Conservation (phyloP, 1,284 basidiomycete genomes). For the Apiotrichum gamsii region DNA sequence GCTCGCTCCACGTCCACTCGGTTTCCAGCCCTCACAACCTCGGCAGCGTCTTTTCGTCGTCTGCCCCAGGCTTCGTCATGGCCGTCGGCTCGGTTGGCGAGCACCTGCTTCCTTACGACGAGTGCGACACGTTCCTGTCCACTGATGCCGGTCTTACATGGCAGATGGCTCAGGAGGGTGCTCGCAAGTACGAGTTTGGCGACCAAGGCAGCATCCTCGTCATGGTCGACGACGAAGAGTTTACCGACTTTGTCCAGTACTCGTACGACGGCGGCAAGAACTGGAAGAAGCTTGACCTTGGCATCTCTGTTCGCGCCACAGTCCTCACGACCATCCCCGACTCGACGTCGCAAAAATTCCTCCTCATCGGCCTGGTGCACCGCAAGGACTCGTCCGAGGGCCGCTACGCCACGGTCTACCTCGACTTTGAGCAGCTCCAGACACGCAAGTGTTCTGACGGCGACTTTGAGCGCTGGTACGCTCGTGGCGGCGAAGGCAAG, state of each 20-base stretch:
- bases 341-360: conserved; percentile 83
- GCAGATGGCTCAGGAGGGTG: conserved; percentile 67
- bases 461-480: conserved; percentile 89
- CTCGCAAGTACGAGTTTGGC: conserved; percentile 94
- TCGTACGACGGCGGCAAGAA: conserved; percentile 76
- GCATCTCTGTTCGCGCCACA: conserved; percentile 64
- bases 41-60: conserved; percentile 86
- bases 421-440: conserved; percentile 75
- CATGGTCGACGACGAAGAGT: conserved; percentile 77
- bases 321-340: conserved; percentile 80
- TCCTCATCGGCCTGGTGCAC: conserved; percentile 70
- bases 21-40: conserved; percentile 87
- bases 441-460: conserved; percentile 62
- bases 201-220: conserved; percentile 79
- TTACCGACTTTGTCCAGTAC: conserved; percentile 67
- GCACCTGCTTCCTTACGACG: conserved; percentile 65
- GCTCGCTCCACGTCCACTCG: conserved; percentile 85
- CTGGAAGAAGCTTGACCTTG: conserved; percentile 71
- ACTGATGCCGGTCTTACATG: conserved; percentile 83
- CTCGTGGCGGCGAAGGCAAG: conserved; percentile 56
- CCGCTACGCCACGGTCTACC: conserved; percentile 65
- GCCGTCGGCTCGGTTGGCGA: conserved; percentile 83
- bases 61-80: conserved; percentile 90
- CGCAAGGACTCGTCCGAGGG: conserved; percentile 58
- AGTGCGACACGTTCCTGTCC: conserved; percentile 89